Conservation (phyloP, 805 yeast genomes). For the Cyberlindnera bimundalis region DNA sequence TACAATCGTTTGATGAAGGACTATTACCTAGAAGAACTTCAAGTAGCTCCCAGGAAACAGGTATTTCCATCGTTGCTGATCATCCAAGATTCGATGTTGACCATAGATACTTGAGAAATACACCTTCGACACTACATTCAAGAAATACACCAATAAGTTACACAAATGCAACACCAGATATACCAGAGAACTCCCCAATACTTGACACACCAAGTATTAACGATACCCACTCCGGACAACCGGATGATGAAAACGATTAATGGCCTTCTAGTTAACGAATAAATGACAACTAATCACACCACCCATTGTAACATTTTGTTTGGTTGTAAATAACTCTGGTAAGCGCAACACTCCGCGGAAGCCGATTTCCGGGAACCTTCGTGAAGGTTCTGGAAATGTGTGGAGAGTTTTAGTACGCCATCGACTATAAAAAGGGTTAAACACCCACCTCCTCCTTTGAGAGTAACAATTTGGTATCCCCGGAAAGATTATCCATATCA, state of each 20-base stretch:
- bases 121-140: slow-evolving; percentile 24
- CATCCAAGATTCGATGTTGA: slow-evolving; percentile 28
- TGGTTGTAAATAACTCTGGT: no score
- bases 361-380: background rate
- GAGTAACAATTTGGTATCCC: no score
- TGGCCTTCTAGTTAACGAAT: no score
- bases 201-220: background rate
- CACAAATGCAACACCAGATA: slow-evolving; percentile 15
- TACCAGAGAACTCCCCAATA: slow-evolving; percentile 5
- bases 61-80: slow-evolving; percentile 22
- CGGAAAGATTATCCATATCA: background rate
- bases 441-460: no score
- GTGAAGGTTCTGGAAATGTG: slow-evolving; percentile 3
- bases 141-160: slow-evolving; percentile 13
- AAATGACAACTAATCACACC: no score
- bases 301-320: no score
- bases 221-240: background rate
- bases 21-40: slow-evolving; percentile 6
- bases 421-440: no score
- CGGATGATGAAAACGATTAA: background rate
- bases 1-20: slow-evolving; percentile 12
- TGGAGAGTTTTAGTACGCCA: no score
- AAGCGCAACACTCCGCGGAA: no score
- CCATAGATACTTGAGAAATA: slow-evolving; percentile 25
- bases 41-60: slow-evolving; percentile 13